phyloP scores from a whole-genome alignment of 345 rosid genomes.

The Mallotus nudiflorus region DNA sequence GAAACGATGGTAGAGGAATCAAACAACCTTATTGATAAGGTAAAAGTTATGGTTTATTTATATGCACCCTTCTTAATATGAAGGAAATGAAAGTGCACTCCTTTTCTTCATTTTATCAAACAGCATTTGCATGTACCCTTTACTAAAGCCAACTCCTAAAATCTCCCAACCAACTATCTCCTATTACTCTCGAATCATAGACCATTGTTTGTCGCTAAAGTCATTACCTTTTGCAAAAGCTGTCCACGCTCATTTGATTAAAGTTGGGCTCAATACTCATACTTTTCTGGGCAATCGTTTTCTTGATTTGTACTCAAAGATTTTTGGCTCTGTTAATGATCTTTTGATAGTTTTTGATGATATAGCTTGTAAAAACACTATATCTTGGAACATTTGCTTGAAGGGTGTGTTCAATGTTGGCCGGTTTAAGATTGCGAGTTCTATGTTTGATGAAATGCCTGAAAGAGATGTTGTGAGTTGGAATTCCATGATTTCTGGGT shows the following conservation, averaged over 20 bases:
- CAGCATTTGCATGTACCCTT: conserved; percentile 42
- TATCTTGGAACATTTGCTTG: conserved; percentile 70
- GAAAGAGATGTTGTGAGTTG: conserved; percentile 64
- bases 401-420: conserved; percentile 40
- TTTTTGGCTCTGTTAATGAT: conserved; percentile 39
- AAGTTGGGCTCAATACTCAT: conserved; percentile 46
- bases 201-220: conserved; percentile 42
- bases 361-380: conserved; percentile 41
- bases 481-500: conserved; percentile 69
- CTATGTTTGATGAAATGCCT: conserved; percentile 67
- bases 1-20: too few relatives aligned
- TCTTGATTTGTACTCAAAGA: conserved; percentile 55
- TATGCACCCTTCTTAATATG: too few relatives aligned
- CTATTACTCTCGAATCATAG: conserved; percentile 41
- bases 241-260: conserved; percentile 62
- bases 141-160: conserved; percentile 40
- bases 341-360: conserved; percentile 46
- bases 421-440: conserved; percentile 27
- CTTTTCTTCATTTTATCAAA: neutral
- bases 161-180: conserved; percentile 35
- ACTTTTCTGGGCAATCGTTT: conserved; percentile 72
- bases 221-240: conserved; percentile 31
- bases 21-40: too few relatives aligned
- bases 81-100: too few relatives aligned
- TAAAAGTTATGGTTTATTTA: too few relatives aligned